These are phyloP conservation scores for Zygoascus tannicola DNA, from an alignment of 805 yeast genomes.

Conservation along the genomic window DNA sequence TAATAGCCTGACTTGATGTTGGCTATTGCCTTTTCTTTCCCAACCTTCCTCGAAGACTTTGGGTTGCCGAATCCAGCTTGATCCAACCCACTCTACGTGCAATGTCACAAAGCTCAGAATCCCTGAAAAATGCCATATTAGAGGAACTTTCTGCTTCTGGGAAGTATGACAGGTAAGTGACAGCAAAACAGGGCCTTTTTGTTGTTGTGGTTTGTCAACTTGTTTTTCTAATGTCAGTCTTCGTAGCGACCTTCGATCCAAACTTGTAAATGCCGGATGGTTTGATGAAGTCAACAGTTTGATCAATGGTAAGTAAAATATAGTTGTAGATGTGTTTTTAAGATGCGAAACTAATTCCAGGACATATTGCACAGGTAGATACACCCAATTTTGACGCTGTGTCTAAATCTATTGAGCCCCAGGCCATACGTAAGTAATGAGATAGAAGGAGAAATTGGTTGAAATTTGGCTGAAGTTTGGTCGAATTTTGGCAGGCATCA, in stretches of 20 bases:
- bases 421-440: constrained; percentile 46
- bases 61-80: too few species aligned
- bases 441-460: too few species aligned
- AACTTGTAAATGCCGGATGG: constrained; percentile 77
- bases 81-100: too few species aligned
- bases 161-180: constrained; percentile 53
- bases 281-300: constrained; percentile 58
- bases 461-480: too few species aligned
- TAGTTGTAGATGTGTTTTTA: too few species aligned
- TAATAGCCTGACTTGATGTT: too few species aligned
- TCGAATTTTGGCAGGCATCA: too few species aligned
- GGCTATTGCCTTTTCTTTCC: too few species aligned
- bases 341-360: too few species aligned
- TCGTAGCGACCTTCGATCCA: constrained; percentile 38
- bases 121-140: constrained; percentile 28
- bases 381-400: constrained; percentile 45
- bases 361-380: constrained; percentile 34
- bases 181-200: neutral
- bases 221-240: constrained; percentile 10
- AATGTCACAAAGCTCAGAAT: constrained; percentile 1
- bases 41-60: too few species aligned
- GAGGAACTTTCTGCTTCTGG: constrained; percentile 67
- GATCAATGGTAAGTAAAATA: constrained; percentile 38
- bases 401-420: constrained; percentile 45
- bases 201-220: too few species aligned